phyloP scores from a whole-genome alignment of 2,329 filamentous ascomycete genomes.

The Fusarium beomiforme region DNA sequence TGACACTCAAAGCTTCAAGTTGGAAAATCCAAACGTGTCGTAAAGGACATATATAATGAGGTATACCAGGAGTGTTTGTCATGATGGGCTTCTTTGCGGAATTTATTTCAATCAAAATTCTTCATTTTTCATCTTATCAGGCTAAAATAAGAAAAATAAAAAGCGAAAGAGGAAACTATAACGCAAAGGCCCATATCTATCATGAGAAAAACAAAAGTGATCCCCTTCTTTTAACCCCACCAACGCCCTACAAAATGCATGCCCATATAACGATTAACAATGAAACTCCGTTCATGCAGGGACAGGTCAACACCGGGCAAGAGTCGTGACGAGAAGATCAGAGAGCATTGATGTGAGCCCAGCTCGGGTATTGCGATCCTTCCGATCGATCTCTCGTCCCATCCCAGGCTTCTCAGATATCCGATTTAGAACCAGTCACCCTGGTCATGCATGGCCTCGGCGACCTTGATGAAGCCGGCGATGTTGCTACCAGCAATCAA shows the following conservation, averaged over 20 bases:
- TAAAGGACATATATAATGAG: not conserved
- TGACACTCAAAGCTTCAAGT: too few species aligned
- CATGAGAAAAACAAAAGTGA: constrained; percentile 25
- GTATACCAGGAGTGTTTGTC: not conserved
- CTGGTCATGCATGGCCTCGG: constrained; percentile 92
- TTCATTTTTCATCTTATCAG: constrained; percentile 37
- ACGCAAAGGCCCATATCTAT: constrained; percentile 30
- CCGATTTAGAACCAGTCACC: constrained; percentile 81
- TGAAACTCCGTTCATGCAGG: constrained; percentile 31
- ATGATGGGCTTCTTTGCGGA: not conserved
- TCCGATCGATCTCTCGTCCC: constrained; percentile 18
- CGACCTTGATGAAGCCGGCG: constrained; percentile 97
- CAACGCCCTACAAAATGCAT: constrained; percentile 44
- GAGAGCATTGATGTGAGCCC: constrained; percentile 37
- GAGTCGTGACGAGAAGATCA: constrained; percentile 9
- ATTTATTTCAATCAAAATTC: constrained; percentile 11
- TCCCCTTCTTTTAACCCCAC: constrained; percentile 37
- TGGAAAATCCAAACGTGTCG: not conserved
- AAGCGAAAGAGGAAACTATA: not conserved
- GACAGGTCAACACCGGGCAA: constrained; percentile 6
- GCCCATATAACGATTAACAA: constrained; percentile 34
- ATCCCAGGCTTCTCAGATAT: not conserved
- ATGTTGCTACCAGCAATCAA: constrained; percentile 96
- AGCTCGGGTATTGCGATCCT: constrained; percentile 38
- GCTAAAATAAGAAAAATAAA: constrained; percentile 28